Evolutionary conservation across 2,329 filamentous ascomycete species (phyloP), one percentile per base, ranked within the genome.

Genomic region (Botrytis hyacinthi): DNA sequence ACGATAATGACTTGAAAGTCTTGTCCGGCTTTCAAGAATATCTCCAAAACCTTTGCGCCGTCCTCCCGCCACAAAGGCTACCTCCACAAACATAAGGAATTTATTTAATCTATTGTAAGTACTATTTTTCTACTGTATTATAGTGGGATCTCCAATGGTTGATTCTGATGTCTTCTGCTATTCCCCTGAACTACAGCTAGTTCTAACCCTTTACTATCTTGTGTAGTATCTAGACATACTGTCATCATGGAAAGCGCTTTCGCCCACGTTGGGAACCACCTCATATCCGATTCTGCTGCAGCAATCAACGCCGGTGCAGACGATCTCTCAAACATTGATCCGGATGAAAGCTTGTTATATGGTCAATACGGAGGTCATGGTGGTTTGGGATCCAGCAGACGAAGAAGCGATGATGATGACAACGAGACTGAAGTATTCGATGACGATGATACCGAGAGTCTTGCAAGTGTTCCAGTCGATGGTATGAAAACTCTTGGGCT

Each of bases 261-360:
- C 82, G 95, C 92, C 76, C 92, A 96, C 84, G 89, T 95, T 80
- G 93, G 92, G 80, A 97, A 96, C 84, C 92, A 95, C 84, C 86
- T 95, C 78, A 90, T 96, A 81, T 94, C 92, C 80, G 92, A 95
- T 84, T 94, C 92, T 70, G 92, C 91, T 72, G 91, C 92, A 74
- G 93, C 92, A 76, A 97, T 98, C 83, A 97, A 97, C 80, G 94
- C 94, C 77, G 92, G 89, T 79, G 79, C 80, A 90, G 94, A 97
- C 84, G 90, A 90, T 75, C 83, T 92, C 46, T 92, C 90, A 59
- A 88, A 88, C 57, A 87, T 92, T 80, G 92, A 94, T 77, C 86
- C 90, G 48, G 94, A 97, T 80, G 94, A 97, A 83, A 93, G 88
- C 84, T 87, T 95, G 76, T 88, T 97, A 65, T 93, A 93, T 80